Evolutionary conservation across 192 early-diverging fungal species (phyloP).

Genomic region (Gonapodya prolifera): DNA sequence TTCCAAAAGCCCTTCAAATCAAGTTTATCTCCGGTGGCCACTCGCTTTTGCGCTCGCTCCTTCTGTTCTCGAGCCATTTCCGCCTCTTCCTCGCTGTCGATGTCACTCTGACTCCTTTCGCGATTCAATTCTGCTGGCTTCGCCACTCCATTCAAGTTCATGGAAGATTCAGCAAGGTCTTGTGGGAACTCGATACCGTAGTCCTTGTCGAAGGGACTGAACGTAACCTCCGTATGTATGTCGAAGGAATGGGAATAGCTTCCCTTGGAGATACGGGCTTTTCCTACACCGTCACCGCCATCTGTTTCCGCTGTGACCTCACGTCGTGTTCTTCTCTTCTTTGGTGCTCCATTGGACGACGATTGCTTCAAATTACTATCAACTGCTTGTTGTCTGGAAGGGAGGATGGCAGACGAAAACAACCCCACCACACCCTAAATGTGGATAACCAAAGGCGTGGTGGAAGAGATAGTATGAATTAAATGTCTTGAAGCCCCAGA

Average conservation of each 20-base stretch:
- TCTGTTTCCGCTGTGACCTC: not conserved
- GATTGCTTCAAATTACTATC: not conserved
- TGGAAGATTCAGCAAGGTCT: not conserved
- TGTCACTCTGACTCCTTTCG: not conserved
- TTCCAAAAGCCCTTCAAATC: not conserved
- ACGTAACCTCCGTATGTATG: not conserved
- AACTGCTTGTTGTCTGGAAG: not conserved
- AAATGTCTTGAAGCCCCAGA: no score
- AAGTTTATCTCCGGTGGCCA: not conserved
- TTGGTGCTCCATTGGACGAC: not conserved
- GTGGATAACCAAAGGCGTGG: not conserved
- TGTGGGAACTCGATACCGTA: not conserved
- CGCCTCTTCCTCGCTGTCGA: not conserved
- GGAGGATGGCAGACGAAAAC: not conserved
- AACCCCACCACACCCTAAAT: not conserved
- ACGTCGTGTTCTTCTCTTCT: not conserved
- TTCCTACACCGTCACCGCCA: not conserved
- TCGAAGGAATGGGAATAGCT: not conserved
- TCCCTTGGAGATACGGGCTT: not conserved
- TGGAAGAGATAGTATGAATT: no score
- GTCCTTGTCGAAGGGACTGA: not conserved
- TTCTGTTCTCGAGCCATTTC: not conserved
- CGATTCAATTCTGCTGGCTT: not conserved
- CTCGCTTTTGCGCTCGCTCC: not conserved
- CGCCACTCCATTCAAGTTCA: not conserved